Conservation (phyloP, 768 basidiomycete species). For the Auricularia heimuer region DNA sequence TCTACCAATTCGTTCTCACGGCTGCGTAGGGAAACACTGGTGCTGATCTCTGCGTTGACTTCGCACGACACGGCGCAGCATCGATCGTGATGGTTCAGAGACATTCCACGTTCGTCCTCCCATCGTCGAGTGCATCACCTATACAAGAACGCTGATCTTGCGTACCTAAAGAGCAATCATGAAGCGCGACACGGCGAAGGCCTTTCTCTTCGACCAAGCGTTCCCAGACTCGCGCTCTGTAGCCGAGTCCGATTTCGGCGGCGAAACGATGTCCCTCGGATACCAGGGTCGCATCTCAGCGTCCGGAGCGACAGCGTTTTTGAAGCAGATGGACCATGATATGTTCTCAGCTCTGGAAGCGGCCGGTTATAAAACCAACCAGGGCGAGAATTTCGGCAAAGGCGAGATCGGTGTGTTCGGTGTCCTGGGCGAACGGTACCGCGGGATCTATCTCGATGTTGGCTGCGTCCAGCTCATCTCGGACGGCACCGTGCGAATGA, state of each 20-base stretch:
- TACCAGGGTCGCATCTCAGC: background rate
- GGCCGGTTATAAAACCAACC: background rate
- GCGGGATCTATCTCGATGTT: constrained; percentile 10
- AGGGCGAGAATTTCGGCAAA: background rate
- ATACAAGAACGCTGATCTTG: background rate
- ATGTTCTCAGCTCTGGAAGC: background rate
- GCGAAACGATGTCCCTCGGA: background rate
- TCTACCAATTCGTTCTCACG: constrained; percentile 16
- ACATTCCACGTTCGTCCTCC: background rate
- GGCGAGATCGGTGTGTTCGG: background rate
- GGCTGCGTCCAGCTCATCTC: constrained; percentile 15
- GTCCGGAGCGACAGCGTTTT: background rate
- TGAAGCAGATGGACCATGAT: background rate
- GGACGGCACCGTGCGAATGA: constrained; percentile 13
- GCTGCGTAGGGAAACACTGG: constrained; percentile 9
- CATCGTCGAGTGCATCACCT: background rate
- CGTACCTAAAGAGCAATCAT: background rate
- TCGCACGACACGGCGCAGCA: background rate
- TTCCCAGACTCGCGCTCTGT: background rate
- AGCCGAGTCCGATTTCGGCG: background rate
- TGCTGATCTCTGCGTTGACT: constrained; percentile 30
- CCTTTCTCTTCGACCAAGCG: background rate
- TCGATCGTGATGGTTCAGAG: background rate
- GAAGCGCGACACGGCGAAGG: background rate
- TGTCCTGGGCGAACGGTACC: background rate